These are phyloP conservation scores for Neonectria neomacrospora DNA, from an alignment of 2,329 filamentous ascomycete genomes.

Conservation along the genomic window DNA sequence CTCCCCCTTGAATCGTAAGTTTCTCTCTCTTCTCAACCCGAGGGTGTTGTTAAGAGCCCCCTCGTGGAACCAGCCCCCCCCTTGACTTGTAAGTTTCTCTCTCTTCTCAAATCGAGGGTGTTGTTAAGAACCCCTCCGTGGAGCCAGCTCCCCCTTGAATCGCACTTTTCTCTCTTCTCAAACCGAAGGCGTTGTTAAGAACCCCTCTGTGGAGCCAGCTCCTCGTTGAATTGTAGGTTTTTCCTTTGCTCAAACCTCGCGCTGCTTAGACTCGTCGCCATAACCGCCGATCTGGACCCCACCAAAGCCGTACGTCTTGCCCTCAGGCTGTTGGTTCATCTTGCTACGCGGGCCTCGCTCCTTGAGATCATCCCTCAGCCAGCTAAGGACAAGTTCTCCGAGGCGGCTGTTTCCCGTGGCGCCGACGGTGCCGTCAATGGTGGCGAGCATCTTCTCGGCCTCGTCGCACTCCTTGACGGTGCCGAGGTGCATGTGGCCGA, in stretches of 20 bases:
- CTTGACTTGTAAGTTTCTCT: no score
- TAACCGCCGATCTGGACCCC: slow-evolving; percentile 66
- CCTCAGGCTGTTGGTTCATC: slow-evolving; percentile 66
- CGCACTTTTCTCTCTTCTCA: background rate
- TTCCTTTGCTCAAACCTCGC: slow-evolving; percentile 39
- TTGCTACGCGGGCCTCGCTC: slow-evolving; percentile 80
- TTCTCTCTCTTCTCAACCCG: background rate
- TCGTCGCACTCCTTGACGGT: slow-evolving; percentile 87
- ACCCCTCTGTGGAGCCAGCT: slow-evolving; percentile 18
- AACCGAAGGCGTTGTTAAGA: slow-evolving; percentile 38
- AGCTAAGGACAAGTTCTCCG: slow-evolving; percentile 87
- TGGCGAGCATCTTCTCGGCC: slow-evolving; percentile 74
- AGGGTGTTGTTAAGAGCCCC: background rate
- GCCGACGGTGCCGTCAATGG: slow-evolving; percentile 53
- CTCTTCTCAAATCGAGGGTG: background rate
- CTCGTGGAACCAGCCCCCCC: no score
- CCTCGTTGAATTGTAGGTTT: background rate
- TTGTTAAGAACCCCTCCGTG: no score
- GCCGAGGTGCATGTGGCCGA: slow-evolving; percentile 95
- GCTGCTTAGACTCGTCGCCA: slow-evolving; percentile 62
- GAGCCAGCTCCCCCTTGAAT: no score
- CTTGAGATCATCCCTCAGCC: slow-evolving; percentile 84
- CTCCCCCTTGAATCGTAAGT: no score
- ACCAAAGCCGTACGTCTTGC: slow-evolving; percentile 68
- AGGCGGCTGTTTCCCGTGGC: slow-evolving; percentile 79